phyloP scores from a whole-genome alignment of 2,329 filamentous ascomycete genomes.

The Magnaporthales sp. region DNA sequence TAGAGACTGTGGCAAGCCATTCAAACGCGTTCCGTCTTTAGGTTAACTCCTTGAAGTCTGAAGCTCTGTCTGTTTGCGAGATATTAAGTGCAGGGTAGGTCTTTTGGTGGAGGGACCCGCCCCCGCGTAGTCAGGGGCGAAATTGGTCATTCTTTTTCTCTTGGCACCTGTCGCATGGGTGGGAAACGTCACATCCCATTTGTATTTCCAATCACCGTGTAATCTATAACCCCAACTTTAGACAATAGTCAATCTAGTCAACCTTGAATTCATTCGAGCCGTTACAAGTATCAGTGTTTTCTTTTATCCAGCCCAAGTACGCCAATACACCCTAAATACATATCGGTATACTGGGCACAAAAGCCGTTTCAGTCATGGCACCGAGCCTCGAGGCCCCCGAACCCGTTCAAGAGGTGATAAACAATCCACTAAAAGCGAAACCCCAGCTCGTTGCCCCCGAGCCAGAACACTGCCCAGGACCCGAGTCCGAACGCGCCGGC shows the following conservation, averaged over 20 bases:
- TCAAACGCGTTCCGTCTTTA: neutral
- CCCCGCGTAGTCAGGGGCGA: neutral
- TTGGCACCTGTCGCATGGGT: neutral
- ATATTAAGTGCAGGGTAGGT: neutral
- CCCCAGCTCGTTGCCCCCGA: constrained; percentile 88
- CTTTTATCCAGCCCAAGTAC: neutral
- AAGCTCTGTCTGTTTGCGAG: too few relatives aligned
- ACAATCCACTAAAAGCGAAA: constrained; percentile 66
- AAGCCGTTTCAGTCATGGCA: constrained; percentile 47
- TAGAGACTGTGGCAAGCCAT: neutral
- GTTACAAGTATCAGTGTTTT: neutral
- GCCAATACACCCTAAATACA: neutral
- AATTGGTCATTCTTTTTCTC: neutral
- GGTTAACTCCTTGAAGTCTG: too few relatives aligned
- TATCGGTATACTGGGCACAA: neutral
- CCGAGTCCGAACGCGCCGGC: constrained; percentile 64
- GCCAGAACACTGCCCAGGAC: constrained; percentile 93
- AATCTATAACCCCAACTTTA: neutral
- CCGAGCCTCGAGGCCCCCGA: constrained; percentile 70
- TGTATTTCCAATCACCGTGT: neutral
- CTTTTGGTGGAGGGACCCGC: neutral
- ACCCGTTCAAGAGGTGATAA: constrained; percentile 58
- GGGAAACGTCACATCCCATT: neutral
- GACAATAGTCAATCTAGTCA: neutral
- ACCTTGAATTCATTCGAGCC: neutral